Conservation (phyloP, 306 rosid genomes). For the Clitoria ternatea region DNA sequence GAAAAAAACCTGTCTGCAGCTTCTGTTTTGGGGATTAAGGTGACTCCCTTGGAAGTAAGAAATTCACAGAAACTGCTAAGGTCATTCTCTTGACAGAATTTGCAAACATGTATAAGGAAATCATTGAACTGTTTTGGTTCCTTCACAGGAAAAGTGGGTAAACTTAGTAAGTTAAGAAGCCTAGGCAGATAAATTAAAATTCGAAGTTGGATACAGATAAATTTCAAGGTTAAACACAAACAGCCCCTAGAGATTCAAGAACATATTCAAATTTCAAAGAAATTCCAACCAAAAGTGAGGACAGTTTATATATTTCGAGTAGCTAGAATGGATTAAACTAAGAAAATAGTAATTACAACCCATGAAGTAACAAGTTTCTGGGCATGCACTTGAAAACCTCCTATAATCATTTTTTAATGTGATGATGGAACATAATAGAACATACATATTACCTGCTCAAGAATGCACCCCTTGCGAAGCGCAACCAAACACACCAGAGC, state of each 20-base stretch:
- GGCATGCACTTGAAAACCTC: no score
- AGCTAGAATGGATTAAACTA: no score
- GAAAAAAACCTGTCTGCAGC: constrained; percentile 71
- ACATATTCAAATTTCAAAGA: no score
- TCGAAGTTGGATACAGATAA: background rate
- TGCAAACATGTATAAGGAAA: constrained; percentile 54
- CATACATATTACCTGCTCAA: constrained; percentile 84
- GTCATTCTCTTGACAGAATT: constrained; percentile 51
- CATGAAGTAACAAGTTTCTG: no score
- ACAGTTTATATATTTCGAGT: no score
- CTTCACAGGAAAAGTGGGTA: constrained; percentile 31
- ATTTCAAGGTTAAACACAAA: background rate
- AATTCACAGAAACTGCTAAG: constrained; percentile 53
- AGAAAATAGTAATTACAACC: no score
- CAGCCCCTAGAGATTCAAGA: no score
- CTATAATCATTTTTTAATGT: no score
- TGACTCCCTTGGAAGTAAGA: constrained; percentile 56
- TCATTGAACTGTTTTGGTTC: constrained; percentile 88
- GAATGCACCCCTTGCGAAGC: constrained; percentile 85
- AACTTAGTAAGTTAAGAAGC: constrained; percentile 12
- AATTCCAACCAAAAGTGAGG: no score
- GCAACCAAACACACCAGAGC: constrained; percentile 57
- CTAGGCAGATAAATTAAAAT: constrained; percentile 2
- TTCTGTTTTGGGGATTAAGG: constrained; percentile 70
- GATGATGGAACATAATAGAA: no score